Conservation (phyloP, 257 asterid genomes). For the Solanum infundibuliforme region DNA sequence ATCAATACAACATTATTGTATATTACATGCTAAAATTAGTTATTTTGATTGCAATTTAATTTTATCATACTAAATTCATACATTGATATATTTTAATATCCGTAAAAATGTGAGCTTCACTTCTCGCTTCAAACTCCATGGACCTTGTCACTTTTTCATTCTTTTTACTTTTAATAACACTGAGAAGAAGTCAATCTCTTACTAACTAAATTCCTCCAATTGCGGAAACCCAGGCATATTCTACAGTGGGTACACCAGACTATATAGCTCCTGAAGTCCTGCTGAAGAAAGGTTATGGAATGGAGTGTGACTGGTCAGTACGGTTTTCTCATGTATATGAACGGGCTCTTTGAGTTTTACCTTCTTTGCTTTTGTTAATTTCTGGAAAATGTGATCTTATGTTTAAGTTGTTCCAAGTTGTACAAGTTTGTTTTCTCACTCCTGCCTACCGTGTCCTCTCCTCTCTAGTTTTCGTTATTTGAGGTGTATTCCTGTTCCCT, state of each 20-base stretch:
- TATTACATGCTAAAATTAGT: background rate
- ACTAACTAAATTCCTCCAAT: conserved; percentile 1
- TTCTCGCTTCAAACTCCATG: background rate
- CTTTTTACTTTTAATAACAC: background rate
- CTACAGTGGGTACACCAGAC: conserved; percentile 97
- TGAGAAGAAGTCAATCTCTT: background rate
- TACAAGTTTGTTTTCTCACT: background rate
- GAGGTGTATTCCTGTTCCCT: background rate
- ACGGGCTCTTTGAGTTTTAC: background rate
- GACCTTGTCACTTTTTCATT: background rate
- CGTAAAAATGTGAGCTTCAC: background rate
- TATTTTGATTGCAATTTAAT: background rate
- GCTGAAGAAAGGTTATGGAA: conserved; percentile 92
- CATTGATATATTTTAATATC: background rate
- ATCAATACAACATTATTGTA: background rate
- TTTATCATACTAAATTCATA: background rate
- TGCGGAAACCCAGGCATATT: conserved; percentile 68
- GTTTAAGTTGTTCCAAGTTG: background rate
- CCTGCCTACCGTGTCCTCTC: background rate
- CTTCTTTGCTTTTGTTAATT: background rate
- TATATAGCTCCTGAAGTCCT: conserved; percentile 96
- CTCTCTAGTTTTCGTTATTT: background rate
- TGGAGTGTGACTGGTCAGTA: conserved; percentile 99
- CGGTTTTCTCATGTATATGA: conserved; percentile 6
- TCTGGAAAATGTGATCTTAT: background rate